A percentile compares a stretch with the other conserved stretches of the same genome.
Conservation (phyloP, 768 basidiomycete genomes). For the Suillus occidentalis region DNA sequence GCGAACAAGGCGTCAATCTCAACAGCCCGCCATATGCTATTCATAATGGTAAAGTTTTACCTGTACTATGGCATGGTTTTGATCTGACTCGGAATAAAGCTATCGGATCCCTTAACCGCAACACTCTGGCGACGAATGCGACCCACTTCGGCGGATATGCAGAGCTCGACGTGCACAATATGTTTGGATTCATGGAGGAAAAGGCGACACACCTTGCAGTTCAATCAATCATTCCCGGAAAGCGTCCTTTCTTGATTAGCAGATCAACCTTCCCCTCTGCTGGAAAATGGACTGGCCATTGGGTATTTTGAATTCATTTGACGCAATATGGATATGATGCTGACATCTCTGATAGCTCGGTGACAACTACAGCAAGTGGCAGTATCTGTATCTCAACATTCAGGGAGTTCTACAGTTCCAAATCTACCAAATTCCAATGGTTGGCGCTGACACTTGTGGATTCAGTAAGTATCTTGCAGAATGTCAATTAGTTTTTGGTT, state of each 20-base stretch:
- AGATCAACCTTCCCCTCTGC: slow-evolving; percentile 69
- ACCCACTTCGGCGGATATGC: slow-evolving; percentile 61
- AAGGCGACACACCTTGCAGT: slow-evolving; percentile 63
- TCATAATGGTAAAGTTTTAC: slow-evolving; percentile 55
- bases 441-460: slow-evolving; percentile 68
- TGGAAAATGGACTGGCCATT: slow-evolving; percentile 72
- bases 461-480: slow-evolving; percentile 22
- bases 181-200: slow-evolving; percentile 74
- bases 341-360: slow-evolving; percentile 48
- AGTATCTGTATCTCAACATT: slow-evolving; percentile 67
- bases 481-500: neutral
- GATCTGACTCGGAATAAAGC: slow-evolving; percentile 35
- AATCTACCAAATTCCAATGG: slow-evolving; percentile 80
- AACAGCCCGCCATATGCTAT: slow-evolving; percentile 67
- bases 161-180: slow-evolving; percentile 69
- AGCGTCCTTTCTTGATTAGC: slow-evolving; percentile 70
- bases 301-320: slow-evolving; percentile 40
- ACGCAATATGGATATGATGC: neutral
- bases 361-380: slow-evolving; percentile 77
- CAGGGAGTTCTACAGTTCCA: slow-evolving; percentile 83
- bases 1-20: slow-evolving; percentile 46
- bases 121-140: slow-evolving; percentile 69
- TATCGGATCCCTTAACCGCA: slow-evolving; percentile 48
- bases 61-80: neutral
- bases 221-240: slow-evolving; percentile 50